A percentile compares a stretch with the other conserved stretches of the same genome.
These are phyloP conservation scores for Skeletonema tropicum DNA, from an alignment of 108 stramenopile species.

Conservation along the genomic window DNA sequence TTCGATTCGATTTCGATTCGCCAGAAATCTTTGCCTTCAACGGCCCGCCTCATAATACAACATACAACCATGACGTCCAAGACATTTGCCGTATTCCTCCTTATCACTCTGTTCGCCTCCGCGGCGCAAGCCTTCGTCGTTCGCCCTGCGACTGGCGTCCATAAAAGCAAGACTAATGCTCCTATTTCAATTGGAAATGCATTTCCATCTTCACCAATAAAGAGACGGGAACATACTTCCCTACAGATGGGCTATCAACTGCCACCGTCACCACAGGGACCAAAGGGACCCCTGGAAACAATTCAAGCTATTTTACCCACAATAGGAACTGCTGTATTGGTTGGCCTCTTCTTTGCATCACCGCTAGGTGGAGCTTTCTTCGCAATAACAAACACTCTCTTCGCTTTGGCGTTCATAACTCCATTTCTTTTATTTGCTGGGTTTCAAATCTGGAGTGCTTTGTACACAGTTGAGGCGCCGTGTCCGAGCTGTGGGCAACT, in stretches of 20 bases:
- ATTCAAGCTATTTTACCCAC: conserved; percentile 40
- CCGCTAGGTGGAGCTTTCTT: conserved; percentile 76
- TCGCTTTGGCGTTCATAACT: conserved; percentile 57
- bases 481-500: conserved; percentile 76
- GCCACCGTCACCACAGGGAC: conserved; percentile 24
- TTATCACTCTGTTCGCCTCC: not conserved
- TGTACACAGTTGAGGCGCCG: conserved; percentile 64
- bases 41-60: too few relatives aligned
- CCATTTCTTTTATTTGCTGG: conserved; percentile 60
- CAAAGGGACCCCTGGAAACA: conserved; percentile 35
- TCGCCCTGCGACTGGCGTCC: not conserved
- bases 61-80: not conserved
- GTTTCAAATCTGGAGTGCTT: conserved; percentile 64
- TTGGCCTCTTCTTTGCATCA: conserved; percentile 65
- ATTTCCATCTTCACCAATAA: not conserved
- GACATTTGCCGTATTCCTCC: not conserved
- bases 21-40: not conserved
- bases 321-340: conserved; percentile 24
- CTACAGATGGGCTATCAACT: conserved; percentile 40
- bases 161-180: not conserved
- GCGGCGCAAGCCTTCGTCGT: not conserved
- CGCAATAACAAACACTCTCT: conserved; percentile 71
- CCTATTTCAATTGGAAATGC: not conserved
- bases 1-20: too few relatives aligned
- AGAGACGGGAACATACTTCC: not conserved